Percentiles rank a stretch among this genome's conserved stretches.
These are phyloP conservation scores for Vachellia collinsii DNA, from an alignment of 306 rosid species.

Conservation along the genomic window DNA sequence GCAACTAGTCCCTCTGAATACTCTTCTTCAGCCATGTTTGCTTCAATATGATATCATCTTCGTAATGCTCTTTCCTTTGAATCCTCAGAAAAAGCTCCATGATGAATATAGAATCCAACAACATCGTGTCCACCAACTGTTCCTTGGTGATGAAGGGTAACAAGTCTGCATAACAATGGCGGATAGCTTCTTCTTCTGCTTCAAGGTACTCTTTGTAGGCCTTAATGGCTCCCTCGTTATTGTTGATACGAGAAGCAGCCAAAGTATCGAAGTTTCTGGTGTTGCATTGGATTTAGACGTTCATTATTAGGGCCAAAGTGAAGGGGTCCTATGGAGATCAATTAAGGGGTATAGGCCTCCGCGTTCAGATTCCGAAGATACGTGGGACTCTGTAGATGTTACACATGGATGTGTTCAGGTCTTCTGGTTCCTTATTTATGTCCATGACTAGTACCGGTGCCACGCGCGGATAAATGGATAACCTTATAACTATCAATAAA, in stretches of 20 bases:
- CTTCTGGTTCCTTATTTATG: conserved; percentile 14
- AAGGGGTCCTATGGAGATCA: conserved; percentile 45
- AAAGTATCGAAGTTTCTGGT: background rate
- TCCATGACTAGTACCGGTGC: too few species aligned
- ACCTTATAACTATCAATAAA: too few species aligned
- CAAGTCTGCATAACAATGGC: background rate
- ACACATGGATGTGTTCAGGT: background rate
- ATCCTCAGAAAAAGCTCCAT: conserved; percentile 1
- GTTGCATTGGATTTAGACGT: conserved; percentile 32
- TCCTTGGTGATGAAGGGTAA: background rate
- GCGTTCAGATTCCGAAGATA: background rate
- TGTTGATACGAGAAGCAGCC: background rate
- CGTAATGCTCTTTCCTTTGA: background rate
- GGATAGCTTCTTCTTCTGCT: background rate
- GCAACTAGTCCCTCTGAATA: conserved; percentile 36
- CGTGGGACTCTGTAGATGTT: conserved; percentile 7
- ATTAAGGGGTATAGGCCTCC: conserved; percentile 38
- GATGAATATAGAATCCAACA: conserved; percentile 15
- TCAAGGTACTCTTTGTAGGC: background rate
- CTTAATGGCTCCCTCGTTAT: background rate
- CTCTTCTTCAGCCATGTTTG: conserved; percentile 44
- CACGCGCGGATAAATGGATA: too few species aligned
- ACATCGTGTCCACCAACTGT: conserved; percentile 16
- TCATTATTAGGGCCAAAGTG: conserved; percentile 27
- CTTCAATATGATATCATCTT: conserved; percentile 28